Evolutionary conservation across 345 rosid genomes (phyloP), one percentile per base, ranked within the genome.

Genomic region (Linum tenue): DNA sequence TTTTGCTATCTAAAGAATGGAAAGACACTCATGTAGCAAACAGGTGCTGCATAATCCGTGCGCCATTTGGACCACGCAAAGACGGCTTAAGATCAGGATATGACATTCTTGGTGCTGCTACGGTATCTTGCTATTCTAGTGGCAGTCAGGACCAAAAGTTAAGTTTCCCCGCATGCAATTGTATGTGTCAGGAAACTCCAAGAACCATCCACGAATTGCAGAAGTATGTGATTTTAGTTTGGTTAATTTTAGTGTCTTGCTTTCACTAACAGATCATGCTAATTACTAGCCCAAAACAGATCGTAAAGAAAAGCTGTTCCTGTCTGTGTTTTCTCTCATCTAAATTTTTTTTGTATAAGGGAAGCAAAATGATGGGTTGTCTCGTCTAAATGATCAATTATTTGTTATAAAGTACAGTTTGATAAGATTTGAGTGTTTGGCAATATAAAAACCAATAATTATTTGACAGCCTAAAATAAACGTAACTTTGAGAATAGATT

Each of bases 31-130:
- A 80, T 72, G 68, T 81, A 57, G 78, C 89, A 16, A 80, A 82
- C 71, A 86, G 95, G 78, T 90, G 91, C 81, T 78, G 83, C 73
- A 48, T 70, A 60, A 38, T 80, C 48, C 80, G 76, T 56, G 65
- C 73, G 74, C 73, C 80, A 16, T 62, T 80, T 9, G 59, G 62
- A 80, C 55, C 67, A 40, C 71, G 72, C 63, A 81, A 74, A 68
- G 87, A 82, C 64, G 84, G 89, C 69, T 69, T 83, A 43, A 86
- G 72, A 82, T 82, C 87, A 1, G 82, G 91, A 50, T 62, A 74
- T 67, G 96, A 94, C 76, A 77, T 90, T 68, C 84, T 88, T 66
- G 89, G 95, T 66, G 95, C 95, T 59, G 95, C 84, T 68, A 81
- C 95, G 56, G 86, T 84, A 79, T 79, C 96, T 79, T 90, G 97